Conservation (phyloP, 2,329 filamentous ascomycete genomes). For the Paracorniculantispora psalliotae region DNA sequence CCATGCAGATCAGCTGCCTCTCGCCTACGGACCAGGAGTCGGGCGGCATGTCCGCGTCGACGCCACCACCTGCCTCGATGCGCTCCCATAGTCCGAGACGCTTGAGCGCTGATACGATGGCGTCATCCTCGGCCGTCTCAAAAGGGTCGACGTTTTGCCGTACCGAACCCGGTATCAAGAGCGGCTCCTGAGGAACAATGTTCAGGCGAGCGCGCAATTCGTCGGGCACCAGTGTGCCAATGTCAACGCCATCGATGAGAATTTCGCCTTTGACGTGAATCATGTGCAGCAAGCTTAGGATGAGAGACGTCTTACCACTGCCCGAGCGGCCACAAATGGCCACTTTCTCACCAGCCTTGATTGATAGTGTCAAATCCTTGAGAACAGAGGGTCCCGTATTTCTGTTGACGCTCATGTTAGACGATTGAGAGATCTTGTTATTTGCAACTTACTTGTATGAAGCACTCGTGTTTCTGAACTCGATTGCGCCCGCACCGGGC, state of each 20-base stretch:
- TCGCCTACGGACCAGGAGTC: conserved; percentile 37
- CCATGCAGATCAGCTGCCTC: conserved; percentile 39
- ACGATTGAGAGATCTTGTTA: background rate
- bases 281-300: conserved; percentile 41
- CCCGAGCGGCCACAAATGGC: conserved; percentile 41
- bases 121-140: conserved; percentile 30
- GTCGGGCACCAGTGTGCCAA: conserved; percentile 32
- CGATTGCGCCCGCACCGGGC: conserved; percentile 23
- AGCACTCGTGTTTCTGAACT: conserved; percentile 24
- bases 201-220: conserved; percentile 40
- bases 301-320: conserved; percentile 31
- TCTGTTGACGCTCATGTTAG: background rate
- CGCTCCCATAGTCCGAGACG: conserved; percentile 39
- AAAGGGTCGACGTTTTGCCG: conserved; percentile 45
- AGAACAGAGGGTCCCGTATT: conserved; percentile 19
- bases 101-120: conserved; percentile 38
- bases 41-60: conserved; percentile 29
- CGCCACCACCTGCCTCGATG: conserved; percentile 34
- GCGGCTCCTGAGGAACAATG: conserved; percentile 45
- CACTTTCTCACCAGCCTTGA: conserved; percentile 31
- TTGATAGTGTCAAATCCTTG: conserved; percentile 24
- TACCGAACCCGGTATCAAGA: conserved; percentile 42
- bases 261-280: conserved; percentile 40
- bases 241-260: conserved; percentile 36
- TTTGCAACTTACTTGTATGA: conserved; percentile 3